Conservation (phyloP, 2,329 filamentous ascomycete species). For the Ascochyta clinopodiicola region DNA sequence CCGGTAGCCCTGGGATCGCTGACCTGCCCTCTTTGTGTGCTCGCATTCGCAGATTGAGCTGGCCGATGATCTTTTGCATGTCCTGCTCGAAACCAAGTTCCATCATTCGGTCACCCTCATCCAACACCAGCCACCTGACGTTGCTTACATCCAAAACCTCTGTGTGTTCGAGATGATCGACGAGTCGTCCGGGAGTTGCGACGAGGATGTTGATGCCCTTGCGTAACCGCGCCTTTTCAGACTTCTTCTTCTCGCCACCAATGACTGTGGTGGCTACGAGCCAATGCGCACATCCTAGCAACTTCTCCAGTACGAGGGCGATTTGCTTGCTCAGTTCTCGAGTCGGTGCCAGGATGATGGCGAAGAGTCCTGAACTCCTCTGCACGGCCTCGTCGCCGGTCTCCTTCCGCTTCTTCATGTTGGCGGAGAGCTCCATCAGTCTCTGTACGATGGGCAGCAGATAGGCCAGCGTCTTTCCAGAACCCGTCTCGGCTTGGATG, state of each 20-base stretch:
- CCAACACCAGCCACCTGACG: constrained; percentile 91
- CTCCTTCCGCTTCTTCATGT: constrained; percentile 52
- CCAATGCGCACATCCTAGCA: constrained; percentile 91
- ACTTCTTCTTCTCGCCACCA: constrained; percentile 74
- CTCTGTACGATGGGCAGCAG: constrained; percentile 89
- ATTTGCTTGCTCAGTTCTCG: constrained; percentile 96
- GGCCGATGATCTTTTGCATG: constrained; percentile 82
- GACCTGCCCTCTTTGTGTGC: constrained; percentile 65
- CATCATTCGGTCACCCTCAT: constrained; percentile 98
- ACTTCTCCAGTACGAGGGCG: constrained; percentile 79
- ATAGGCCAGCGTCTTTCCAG: constrained; percentile 97
- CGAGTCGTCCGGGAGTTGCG: constrained; percentile 88
- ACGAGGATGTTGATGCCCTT: constrained; percentile 97
- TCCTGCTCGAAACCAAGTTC: constrained; percentile 97
- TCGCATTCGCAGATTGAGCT: constrained; percentile 71
- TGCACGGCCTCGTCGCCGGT: constrained; percentile 61
- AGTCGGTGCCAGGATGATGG: constrained; percentile 91
- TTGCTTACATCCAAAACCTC: constrained; percentile 86
- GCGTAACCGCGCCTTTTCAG: constrained; percentile 89
- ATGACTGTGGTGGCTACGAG: constrained; percentile 88
- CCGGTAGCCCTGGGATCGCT: constrained; percentile 70
- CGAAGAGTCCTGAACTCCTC: constrained; percentile 88
- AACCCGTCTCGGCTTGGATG: constrained; percentile 95
- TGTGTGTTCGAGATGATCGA: constrained; percentile 92
- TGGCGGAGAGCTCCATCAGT: constrained; percentile 74